Conservation (phyloP, 2,329 filamentous ascomycete species). For the Elsinoe batatas region DNA sequence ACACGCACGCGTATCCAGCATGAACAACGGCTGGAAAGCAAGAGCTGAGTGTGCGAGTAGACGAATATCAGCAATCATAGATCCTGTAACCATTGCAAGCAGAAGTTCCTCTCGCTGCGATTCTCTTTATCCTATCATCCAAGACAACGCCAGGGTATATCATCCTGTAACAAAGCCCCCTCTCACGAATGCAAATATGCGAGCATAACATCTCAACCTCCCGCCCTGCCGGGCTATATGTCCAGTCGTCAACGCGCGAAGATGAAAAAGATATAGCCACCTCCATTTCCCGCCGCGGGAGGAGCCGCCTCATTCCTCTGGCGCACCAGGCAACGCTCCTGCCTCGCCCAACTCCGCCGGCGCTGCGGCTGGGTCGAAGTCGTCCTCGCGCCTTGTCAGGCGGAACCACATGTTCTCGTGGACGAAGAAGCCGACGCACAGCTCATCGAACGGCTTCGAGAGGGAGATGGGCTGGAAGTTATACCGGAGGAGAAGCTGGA, state of each 20-base stretch:
- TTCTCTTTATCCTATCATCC: too few species aligned
- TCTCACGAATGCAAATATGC: too few species aligned
- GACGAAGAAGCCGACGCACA: slow-evolving; percentile 29
- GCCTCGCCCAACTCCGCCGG: slow-evolving; percentile 16
- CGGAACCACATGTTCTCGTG: slow-evolving; percentile 31
- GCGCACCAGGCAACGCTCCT: slow-evolving; percentile 21
- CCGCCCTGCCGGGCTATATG: background rate
- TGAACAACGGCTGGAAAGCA: too few species aligned
- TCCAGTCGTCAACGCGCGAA: background rate
- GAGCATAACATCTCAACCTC: too few species aligned
- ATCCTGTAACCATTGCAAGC: too few species aligned
- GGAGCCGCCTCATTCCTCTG: slow-evolving; percentile 16
- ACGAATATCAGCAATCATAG: too few species aligned
- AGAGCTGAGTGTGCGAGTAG: too few species aligned
- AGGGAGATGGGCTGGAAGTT: slow-evolving; percentile 30
- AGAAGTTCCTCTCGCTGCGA: too few species aligned
- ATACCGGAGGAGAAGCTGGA: slow-evolving; percentile 28
- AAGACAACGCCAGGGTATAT: too few species aligned
- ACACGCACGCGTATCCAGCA: too few species aligned
- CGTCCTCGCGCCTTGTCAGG: slow-evolving; percentile 22
- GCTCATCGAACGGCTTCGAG: slow-evolving; percentile 29
- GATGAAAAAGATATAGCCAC: background rate
- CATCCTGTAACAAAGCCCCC: too few species aligned
- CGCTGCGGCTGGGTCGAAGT: background rate
- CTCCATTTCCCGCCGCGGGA: background rate